Evolutionary conservation across 176 grass and related monocot species (phyloP).

Genomic region (Bonia amplexicaulis): DNA sequence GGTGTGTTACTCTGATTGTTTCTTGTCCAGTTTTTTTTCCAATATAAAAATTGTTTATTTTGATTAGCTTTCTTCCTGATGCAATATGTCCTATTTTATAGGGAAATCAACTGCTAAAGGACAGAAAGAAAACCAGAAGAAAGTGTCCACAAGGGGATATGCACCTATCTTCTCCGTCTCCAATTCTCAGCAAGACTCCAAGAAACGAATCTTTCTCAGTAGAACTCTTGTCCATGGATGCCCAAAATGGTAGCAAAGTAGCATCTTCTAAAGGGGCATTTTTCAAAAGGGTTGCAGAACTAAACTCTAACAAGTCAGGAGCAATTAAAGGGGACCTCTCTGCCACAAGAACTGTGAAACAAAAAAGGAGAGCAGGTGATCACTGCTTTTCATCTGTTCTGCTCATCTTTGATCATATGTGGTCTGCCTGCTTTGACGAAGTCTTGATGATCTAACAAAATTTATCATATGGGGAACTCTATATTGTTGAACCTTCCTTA

Average conservation of each 20-base stretch:
- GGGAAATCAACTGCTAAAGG: slow-evolving; percentile 93
- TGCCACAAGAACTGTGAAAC: slow-evolving; percentile 69
- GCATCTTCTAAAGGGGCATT: slow-evolving; percentile 51
- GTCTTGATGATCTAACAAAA: neutral
- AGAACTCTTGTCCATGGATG: slow-evolving; percentile 50
- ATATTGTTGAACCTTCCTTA: slow-evolving; percentile 13
- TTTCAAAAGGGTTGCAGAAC: slow-evolving; percentile 47
- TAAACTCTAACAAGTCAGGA: slow-evolving; percentile 55
- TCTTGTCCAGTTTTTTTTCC: neutral
- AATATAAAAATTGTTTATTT: neutral
- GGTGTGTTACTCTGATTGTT: slow-evolving; percentile 34
- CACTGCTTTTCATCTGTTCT: slow-evolving; percentile 23
- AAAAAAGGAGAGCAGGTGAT: slow-evolving; percentile 84
- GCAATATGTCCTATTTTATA: slow-evolving; percentile 25
- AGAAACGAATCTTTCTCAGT: slow-evolving; percentile 54
- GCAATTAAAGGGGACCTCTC: slow-evolving; percentile 63
- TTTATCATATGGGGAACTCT: neutral
- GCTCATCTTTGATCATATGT: slow-evolving; percentile 22
- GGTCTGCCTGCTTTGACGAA: neutral
- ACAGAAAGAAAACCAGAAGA: slow-evolving; percentile 90
- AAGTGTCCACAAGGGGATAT: slow-evolving; percentile 62
- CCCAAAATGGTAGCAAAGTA: slow-evolving; percentile 58
- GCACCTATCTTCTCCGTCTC: slow-evolving; percentile 46
- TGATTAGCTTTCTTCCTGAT: slow-evolving; percentile 25
- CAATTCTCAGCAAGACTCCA: slow-evolving; percentile 38